These are phyloP conservation scores for Saccharata proteae DNA, from an alignment of 2,329 filamentous ascomycete species.

Conservation along the genomic window DNA sequence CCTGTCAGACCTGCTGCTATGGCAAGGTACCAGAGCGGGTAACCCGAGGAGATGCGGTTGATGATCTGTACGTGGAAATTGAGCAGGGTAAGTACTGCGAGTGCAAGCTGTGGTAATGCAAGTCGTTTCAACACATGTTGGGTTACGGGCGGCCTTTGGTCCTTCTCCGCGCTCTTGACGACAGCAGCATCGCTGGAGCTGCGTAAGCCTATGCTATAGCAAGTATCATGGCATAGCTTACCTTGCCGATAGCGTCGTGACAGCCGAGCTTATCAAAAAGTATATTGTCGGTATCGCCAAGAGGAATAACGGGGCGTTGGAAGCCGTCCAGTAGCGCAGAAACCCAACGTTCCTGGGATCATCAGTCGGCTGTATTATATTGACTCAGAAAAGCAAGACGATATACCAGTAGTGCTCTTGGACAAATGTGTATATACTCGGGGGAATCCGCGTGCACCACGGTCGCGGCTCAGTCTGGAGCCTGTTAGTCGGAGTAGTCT, in stretches of 20 bases:
- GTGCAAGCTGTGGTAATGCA: constrained; percentile 58
- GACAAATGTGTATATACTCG: constrained; percentile 86
- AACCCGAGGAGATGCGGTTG: constrained; percentile 75
- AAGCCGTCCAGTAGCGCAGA: constrained; percentile 77
- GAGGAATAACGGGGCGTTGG: constrained; percentile 78
- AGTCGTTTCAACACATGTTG: constrained; percentile 24
- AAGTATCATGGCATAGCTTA: too few species aligned
- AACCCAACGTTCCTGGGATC: constrained; percentile 77
- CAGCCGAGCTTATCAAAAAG: constrained; percentile 38
- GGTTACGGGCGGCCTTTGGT: too few species aligned
- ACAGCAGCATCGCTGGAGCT: not conserved
- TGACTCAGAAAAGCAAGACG: too few species aligned
- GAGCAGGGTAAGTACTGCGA: constrained; percentile 60
- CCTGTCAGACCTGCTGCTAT: constrained; percentile 37
- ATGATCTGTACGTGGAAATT: constrained; percentile 92
- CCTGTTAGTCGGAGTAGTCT: constrained; percentile 6
- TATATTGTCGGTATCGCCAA: constrained; percentile 67
- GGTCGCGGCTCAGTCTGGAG: constrained; percentile 29
- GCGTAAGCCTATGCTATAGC: too few species aligned
- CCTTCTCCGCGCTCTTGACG: too few species aligned
- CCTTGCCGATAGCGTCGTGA: too few species aligned
- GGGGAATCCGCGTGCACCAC: constrained; percentile 65
- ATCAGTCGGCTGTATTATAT: too few species aligned
- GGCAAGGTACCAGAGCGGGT: constrained; percentile 82
- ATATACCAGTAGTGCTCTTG: constrained; percentile 78